Conservation (phyloP, 2,329 filamentous ascomycete species). For the Cercospora citrullina region DNA sequence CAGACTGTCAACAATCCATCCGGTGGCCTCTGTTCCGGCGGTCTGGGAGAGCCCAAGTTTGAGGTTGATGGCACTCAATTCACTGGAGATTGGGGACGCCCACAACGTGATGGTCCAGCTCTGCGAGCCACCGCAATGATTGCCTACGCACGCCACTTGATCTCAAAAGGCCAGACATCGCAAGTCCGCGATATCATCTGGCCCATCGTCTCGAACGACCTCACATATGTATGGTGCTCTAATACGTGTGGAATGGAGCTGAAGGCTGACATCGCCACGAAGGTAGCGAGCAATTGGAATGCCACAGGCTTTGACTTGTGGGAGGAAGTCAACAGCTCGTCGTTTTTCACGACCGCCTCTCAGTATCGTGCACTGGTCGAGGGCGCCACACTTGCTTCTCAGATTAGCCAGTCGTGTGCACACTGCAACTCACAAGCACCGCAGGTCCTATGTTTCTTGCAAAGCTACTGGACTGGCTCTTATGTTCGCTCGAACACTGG, state of each 20-base stretch:
- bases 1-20: constrained; percentile 71
- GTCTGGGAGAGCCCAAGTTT: constrained; percentile 73
- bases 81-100: constrained; percentile 66
- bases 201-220: constrained; percentile 74
- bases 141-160: constrained; percentile 69
- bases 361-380: constrained; percentile 66
- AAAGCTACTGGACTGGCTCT: constrained; percentile 69
- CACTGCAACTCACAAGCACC: constrained; percentile 66
- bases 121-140: constrained; percentile 73
- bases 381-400: constrained; percentile 65
- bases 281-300: constrained; percentile 51
- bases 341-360: constrained; percentile 74
- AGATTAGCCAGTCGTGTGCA: constrained; percentile 60
- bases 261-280: neutral
- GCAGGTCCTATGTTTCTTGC: constrained; percentile 70
- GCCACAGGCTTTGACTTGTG: constrained; percentile 71
- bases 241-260: neutral
- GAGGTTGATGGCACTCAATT: constrained; percentile 59
- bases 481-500: constrained; percentile 70
- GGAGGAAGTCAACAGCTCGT: constrained; percentile 76
- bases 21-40: constrained; percentile 54
- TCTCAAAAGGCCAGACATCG: constrained; percentile 40
- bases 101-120: constrained; percentile 77
- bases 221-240: constrained; percentile 69
- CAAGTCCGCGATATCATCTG: constrained; percentile 61